Conservation (phyloP, 306 rosid species). For the Fragaria vesca region DNA sequence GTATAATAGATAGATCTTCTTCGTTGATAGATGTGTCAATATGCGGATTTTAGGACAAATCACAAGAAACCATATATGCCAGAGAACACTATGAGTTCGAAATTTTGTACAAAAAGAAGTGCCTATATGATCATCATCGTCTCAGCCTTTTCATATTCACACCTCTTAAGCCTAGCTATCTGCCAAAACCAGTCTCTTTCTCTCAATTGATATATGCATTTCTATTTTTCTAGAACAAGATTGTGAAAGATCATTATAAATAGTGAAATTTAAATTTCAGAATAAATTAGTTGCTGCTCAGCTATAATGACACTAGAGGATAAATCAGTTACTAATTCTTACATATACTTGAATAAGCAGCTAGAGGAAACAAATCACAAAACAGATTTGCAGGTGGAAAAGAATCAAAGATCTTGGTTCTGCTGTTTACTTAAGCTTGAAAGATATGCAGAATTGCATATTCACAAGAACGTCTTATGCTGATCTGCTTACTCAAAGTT, state of each 20-base stretch:
- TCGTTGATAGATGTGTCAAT: conserved; percentile 24
- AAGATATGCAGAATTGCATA: background rate
- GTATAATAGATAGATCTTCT: conserved; percentile 12
- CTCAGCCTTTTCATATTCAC: conserved; percentile 4
- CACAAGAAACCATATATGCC: conserved; percentile 3
- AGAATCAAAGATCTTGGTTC: background rate
- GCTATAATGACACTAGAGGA: background rate
- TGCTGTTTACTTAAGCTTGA: background rate
- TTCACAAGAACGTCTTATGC: background rate
- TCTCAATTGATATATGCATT: background rate
- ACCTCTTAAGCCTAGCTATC: background rate
- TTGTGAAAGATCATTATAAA: background rate
- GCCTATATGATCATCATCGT: background rate
- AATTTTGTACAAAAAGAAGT: conserved; percentile 3
- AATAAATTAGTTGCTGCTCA: background rate
- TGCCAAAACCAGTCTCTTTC: background rate
- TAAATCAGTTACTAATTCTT: no score
- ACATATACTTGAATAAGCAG: background rate
- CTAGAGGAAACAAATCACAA: background rate
- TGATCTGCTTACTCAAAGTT: background rate
- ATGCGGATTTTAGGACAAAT: conserved; percentile 9
- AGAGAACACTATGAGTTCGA: background rate
- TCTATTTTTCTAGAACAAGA: background rate
- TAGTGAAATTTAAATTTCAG: background rate
- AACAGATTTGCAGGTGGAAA: background rate